These are phyloP conservation scores for Fusarium humuli DNA, from an alignment of 2,329 filamentous ascomycete species.

Conservation along the genomic window DNA sequence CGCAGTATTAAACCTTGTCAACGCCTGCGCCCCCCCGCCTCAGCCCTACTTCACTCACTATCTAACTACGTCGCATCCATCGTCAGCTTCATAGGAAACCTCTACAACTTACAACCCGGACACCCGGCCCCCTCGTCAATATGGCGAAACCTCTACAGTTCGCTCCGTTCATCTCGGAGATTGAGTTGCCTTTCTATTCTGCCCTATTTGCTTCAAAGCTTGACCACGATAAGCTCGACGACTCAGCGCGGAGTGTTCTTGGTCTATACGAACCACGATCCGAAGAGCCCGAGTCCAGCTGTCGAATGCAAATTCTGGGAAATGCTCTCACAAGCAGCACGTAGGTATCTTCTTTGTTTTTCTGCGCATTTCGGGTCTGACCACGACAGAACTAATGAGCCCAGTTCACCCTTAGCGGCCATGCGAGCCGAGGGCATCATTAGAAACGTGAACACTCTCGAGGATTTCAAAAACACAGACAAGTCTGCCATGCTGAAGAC, in stretches of 20 bases:
- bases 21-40: conserved; percentile 32
- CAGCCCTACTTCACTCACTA: conserved; percentile 12
- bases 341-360: conserved; percentile 64
- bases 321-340: conserved; percentile 85
- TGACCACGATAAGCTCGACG: conserved; percentile 96
- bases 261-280: conserved; percentile 89
- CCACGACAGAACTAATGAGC: conserved; percentile 46
- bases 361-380: conserved; percentile 36
- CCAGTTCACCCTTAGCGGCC: conserved; percentile 74
- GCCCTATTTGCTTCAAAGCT: conserved; percentile 94
- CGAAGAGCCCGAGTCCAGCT: conserved; percentile 79
- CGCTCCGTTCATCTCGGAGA: conserved; percentile 91
- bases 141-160: conserved; percentile 73
- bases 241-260: conserved; percentile 86
- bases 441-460: conserved; percentile 94
- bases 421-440: conserved; percentile 93
- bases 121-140: conserved; percentile 44
- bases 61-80: not conserved
- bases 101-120: not conserved
- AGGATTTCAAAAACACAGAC: conserved; percentile 89
- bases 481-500: conserved; percentile 81
- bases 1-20: conserved; percentile 24
- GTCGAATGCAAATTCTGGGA: conserved; percentile 89
- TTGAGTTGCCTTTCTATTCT: conserved; percentile 95
- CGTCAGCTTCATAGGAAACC: conserved; percentile 10